phyloP scores from a whole-genome alignment of 108 stramenopile genomes.

The Fragilariopsis cylindrus region DNA sequence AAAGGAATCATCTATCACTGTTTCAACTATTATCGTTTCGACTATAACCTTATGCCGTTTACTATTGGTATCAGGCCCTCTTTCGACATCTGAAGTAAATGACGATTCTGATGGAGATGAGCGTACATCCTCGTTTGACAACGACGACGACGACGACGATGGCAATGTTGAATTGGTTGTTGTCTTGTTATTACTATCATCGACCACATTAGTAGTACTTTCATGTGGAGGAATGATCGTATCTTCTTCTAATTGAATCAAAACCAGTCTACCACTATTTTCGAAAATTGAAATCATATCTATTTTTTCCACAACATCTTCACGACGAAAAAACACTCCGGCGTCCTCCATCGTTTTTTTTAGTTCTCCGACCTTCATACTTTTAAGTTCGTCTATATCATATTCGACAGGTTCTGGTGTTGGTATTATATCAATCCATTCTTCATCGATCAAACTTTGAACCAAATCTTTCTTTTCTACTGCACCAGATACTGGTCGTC shows the following conservation, averaged over 20 bases:
- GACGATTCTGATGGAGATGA: no score
- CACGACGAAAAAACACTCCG: conserved; percentile 60
- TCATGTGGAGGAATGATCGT: not conserved
- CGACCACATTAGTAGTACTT: no score
- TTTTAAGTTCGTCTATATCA: conserved; percentile 24
- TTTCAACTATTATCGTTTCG: not conserved
- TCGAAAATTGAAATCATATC: conserved; percentile 66
- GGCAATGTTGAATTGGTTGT: not conserved
- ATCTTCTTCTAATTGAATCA: conserved; percentile 8
- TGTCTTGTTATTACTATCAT: not conserved
- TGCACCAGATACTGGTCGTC: conserved; percentile 4
- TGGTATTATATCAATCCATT: conserved; percentile 54
- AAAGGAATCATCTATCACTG: not conserved
- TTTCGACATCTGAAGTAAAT: no score
- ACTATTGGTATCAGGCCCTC: no score
- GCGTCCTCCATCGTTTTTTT: conserved; percentile 50
- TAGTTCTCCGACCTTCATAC: conserved; percentile 47
- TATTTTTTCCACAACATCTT: conserved; percentile 71
- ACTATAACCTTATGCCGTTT: not conserved
- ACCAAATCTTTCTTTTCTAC: conserved; percentile 61
- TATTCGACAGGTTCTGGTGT: conserved; percentile 57
- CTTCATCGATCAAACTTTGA: conserved; percentile 31
- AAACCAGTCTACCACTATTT: conserved; percentile 51
- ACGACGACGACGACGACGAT: no score
- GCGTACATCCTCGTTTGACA: no score